Evolutionary conservation across 1,139 yeast species (phyloP).

Genomic region (Pichia sp.): DNA sequence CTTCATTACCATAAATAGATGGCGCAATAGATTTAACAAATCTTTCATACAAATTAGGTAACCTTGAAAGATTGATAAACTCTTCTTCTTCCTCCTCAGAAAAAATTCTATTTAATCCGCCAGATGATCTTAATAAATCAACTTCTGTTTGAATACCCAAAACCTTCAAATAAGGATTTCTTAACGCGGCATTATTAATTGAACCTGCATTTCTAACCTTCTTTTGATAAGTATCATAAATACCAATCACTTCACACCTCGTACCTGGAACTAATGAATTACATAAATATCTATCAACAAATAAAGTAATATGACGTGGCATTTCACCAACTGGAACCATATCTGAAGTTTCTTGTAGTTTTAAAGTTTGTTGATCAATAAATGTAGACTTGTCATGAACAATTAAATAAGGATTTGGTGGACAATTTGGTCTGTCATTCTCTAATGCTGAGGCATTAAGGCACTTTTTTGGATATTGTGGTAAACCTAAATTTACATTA

Average conservation of each 20-base stretch:
- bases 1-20: slow-evolving; percentile 87
- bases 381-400: slow-evolving; percentile 90
- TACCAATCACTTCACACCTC: slow-evolving; percentile 84
- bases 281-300: slow-evolving; percentile 84
- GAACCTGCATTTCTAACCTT: slow-evolving; percentile 39
- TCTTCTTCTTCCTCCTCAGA: slow-evolving; percentile 93
- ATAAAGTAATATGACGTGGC: slow-evolving; percentile 88
- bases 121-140: slow-evolving; percentile 47
- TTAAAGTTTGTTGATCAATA: slow-evolving; percentile 90
- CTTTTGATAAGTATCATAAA: slow-evolving; percentile 83
- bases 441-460: slow-evolving; percentile 32
- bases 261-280: slow-evolving; percentile 94
- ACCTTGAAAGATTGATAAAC: slow-evolving; percentile 70
- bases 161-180: slow-evolving; percentile 86
- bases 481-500: slow-evolving; percentile 71
- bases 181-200: slow-evolving; percentile 68
- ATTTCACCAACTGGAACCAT: slow-evolving; percentile 98
- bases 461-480: slow-evolving; percentile 72
- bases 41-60: slow-evolving; percentile 76
- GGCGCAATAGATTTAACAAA: slow-evolving; percentile 94
- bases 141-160: slow-evolving; percentile 77
- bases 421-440: slow-evolving; percentile 60
- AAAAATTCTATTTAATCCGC: slow-evolving; percentile 47
- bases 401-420: slow-evolving; percentile 85
- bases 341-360: slow-evolving; percentile 93